phyloP scores from a whole-genome alignment of 2,329 filamentous ascomycete species.

The Talaromyces sp. region DNA sequence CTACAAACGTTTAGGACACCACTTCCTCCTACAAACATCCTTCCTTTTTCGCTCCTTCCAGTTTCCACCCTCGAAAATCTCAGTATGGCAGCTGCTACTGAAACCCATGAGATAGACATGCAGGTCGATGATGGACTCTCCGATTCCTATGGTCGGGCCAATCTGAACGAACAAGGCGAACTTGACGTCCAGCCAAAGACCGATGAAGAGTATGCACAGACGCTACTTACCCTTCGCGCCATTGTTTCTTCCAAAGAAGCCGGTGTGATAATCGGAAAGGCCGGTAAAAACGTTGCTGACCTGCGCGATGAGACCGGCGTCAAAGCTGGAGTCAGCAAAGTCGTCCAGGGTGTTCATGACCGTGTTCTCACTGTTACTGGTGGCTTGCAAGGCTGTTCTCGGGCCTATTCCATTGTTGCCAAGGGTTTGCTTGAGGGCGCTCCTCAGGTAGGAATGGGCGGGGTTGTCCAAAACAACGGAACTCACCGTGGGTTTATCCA shows the following conservation, averaged over 20 bases:
- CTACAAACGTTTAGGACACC: not conserved
- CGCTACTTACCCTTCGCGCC: conserved; percentile 88
- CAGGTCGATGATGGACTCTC: conserved; percentile 58
- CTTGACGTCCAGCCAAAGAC: conserved; percentile 81
- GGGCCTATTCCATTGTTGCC: conserved; percentile 90
- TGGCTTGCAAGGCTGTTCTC: conserved; percentile 78
- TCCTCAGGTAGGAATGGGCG: conserved; percentile 93
- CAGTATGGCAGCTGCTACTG: conserved; percentile 58
- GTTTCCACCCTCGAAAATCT: not conserved
- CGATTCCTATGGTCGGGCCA: conserved; percentile 62
- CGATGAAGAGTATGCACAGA: conserved; percentile 92
- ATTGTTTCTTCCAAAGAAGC: conserved; percentile 99
- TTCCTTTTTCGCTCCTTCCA: not conserved
- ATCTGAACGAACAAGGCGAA: conserved; percentile 61
- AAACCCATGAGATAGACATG: conserved; percentile 51
- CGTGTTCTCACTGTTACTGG: conserved; percentile 95
- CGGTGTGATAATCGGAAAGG: conserved; percentile 98
- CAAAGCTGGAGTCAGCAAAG: conserved; percentile 97
- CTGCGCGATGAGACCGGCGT: conserved; percentile 96
- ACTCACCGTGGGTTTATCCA: conserved; percentile 74
- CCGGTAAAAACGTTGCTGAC: conserved; percentile 96
- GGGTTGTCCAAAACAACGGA: conserved; percentile 77
- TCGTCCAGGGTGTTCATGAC: conserved; percentile 94
- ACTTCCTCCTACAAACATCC: not conserved
- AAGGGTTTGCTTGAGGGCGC: conserved; percentile 88